These are phyloP conservation scores for Drechslerella dactyloides DNA, from an alignment of 2,329 filamentous ascomycete genomes.

Conservation along the genomic window DNA sequence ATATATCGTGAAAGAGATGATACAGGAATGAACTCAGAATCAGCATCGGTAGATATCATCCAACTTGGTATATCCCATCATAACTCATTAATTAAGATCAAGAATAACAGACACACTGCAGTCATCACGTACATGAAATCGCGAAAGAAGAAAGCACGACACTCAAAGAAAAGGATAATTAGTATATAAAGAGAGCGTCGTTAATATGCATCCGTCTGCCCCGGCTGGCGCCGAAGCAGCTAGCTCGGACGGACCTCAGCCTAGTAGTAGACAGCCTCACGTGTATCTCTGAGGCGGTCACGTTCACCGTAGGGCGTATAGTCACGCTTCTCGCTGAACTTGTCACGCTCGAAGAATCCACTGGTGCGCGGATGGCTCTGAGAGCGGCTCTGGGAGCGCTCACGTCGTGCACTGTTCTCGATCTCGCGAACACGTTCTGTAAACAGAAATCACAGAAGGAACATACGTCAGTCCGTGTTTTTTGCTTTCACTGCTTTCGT, in stretches of 20 bases:
- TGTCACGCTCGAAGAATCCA: conserved; percentile 48
- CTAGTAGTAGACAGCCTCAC: conserved; percentile 50
- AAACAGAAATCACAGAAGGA: conserved; percentile 4
- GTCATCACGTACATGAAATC: conserved; percentile 32
- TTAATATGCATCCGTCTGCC: background rate
- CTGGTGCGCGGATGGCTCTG: conserved; percentile 43
- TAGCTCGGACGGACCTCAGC: background rate
- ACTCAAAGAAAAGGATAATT: conserved; percentile 12
- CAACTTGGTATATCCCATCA: conserved; percentile 50
- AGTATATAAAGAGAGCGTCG: conserved; percentile 17
- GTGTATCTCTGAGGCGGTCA: conserved; percentile 47
- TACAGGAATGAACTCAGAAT: conserved; percentile 15
- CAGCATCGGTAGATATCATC: conserved; percentile 12
- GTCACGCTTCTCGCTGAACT: conserved; percentile 46
- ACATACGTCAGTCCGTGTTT: conserved; percentile 26
- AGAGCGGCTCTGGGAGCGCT: conserved; percentile 46
- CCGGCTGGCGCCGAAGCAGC: background rate
- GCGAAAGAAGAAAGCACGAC: conserved; percentile 1
- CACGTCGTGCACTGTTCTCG: conserved; percentile 33
- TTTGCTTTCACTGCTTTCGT: background rate
- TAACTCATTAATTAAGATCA: conserved; percentile 42
- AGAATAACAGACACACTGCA: background rate
- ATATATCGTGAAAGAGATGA: conserved; percentile 42
- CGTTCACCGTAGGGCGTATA: conserved; percentile 48
- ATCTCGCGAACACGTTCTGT: conserved; percentile 49